A percentile compares a stretch with the other conserved stretches of the same genome.
Conservation (phyloP, 2,329 filamentous ascomycete genomes). For the Byssothecium circinans region DNA sequence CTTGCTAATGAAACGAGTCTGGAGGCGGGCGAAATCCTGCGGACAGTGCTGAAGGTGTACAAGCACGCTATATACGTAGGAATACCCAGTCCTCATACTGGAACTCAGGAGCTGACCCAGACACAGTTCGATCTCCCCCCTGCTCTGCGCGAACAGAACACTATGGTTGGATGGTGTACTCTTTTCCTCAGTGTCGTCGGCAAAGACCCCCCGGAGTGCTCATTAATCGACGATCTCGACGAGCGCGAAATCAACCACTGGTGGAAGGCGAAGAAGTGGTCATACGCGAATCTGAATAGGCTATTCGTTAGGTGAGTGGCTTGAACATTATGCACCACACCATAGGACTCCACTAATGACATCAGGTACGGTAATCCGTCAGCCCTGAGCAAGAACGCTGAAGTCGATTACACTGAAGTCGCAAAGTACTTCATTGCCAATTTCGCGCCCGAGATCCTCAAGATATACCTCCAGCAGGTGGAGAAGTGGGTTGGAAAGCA, state of each 20-base stretch:
- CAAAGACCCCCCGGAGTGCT: slow-evolving; percentile 77
- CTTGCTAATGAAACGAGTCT: slow-evolving; percentile 87
- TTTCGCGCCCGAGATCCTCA: slow-evolving; percentile 94
- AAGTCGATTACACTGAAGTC: slow-evolving; percentile 75
- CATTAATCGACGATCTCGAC: slow-evolving; percentile 76
- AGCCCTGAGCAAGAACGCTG: slow-evolving; percentile 71
- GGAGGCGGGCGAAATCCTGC: slow-evolving; percentile 95
- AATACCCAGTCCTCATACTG: slow-evolving; percentile 21
- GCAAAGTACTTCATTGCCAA: slow-evolving; percentile 88
- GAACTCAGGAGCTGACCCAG: slow-evolving; percentile 27
- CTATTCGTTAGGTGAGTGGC: slow-evolving; percentile 79
- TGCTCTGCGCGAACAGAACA: slow-evolving; percentile 74
- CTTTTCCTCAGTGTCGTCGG: slow-evolving; percentile 88
- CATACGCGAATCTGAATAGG: slow-evolving; percentile 95
- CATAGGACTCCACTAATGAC: slow-evolving; percentile 17
- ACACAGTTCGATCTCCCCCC: slow-evolving; percentile 79
- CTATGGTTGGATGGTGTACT: slow-evolving; percentile 94
- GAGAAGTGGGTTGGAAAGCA: slow-evolving; percentile 97
- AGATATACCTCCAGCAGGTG: slow-evolving; percentile 90
- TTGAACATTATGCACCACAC: not conserved
- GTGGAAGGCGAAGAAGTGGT: slow-evolving; percentile 99
- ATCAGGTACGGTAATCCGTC: slow-evolving; percentile 84
- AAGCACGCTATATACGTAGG: slow-evolving; percentile 96
- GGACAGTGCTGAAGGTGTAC: slow-evolving; percentile 92
- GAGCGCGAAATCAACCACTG: slow-evolving; percentile 94